Evolutionary conservation across 2,329 filamentous ascomycete genomes (phyloP).

Genomic region (Aureobasidium zeae): DNA sequence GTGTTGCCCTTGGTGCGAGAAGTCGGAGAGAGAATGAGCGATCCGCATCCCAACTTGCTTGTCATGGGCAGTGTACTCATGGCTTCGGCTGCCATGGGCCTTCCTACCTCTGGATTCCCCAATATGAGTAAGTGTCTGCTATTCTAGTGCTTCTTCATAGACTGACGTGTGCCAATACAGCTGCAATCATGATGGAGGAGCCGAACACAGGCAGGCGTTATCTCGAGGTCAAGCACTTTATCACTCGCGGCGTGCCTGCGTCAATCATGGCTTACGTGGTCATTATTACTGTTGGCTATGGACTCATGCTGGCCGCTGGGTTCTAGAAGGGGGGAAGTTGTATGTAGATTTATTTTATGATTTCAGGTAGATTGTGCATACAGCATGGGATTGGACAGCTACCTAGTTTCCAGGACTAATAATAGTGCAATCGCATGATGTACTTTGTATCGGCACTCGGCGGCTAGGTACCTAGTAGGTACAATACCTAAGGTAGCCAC

Average conservation of each 20-base stretch:
- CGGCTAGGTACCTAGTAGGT: no score
- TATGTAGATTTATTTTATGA: no score
- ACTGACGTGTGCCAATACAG: conserved; percentile 37
- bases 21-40: conserved; percentile 73
- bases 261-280: conserved; percentile 73
- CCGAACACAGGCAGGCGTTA: conserved; percentile 83
- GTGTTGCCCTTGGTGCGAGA: conserved; percentile 83
- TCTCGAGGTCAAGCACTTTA: conserved; percentile 84
- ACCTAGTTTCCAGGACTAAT: no score
- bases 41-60: conserved; percentile 86
- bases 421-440: no score
- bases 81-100: conserved; percentile 94
- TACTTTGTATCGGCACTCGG: no score
- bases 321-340: no score
- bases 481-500: no score
- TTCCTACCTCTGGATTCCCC: conserved; percentile 93
- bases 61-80: conserved; percentile 94
- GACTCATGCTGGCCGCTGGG: conserved; percentile 69
- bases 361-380: no score
- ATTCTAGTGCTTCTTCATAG: not conserved
- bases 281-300: conserved; percentile 83
- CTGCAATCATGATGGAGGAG: conserved; percentile 99
- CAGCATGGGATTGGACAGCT: no score
- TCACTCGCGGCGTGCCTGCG: conserved; percentile 83
- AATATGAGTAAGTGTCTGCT: conserved; percentile 85